Evolutionary conservation across 208 protist genomes (phyloP).

Genomic region (Chromosphaera perkinsii): DNA sequence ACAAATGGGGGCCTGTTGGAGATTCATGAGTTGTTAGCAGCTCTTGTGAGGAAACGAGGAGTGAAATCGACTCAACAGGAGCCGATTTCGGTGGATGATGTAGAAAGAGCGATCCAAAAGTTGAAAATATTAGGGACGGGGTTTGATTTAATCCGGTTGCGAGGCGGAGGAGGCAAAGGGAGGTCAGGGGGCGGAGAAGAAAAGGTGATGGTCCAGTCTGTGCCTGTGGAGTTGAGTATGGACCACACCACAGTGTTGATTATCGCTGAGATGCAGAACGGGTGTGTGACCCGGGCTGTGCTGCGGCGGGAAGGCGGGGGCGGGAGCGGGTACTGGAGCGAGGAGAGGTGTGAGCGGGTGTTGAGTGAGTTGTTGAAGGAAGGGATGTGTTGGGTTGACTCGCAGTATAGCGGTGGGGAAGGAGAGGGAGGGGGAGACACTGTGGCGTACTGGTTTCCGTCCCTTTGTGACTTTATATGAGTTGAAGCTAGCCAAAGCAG

Average conservation of each 20-base stretch:
- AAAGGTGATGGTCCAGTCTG: constrained; percentile 36
- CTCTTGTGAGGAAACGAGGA: constrained; percentile 30
- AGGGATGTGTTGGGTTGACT: too few species aligned
- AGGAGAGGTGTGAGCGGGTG: too few species aligned
- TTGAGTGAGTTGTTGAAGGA: too few species aligned
- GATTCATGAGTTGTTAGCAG: constrained; percentile 41
- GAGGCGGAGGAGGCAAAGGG: background rate
- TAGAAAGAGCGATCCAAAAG: constrained; percentile 39
- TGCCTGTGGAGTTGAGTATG: constrained; percentile 46
- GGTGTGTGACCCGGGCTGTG: too few species aligned
- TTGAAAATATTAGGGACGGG: constrained; percentile 34
- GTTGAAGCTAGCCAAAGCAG: too few species aligned
- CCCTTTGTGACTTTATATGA: too few species aligned
- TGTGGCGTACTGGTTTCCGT: too few species aligned
- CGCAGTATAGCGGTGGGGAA: too few species aligned
- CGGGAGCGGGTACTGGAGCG: too few species aligned
- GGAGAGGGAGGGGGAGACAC: too few species aligned
- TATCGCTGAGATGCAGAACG: constrained; percentile 1
- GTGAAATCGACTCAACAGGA: constrained; percentile 25
- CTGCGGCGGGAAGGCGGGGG: too few species aligned
- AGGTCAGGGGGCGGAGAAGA: background rate
- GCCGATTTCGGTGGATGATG: constrained; percentile 37
- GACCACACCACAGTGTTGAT: constrained; percentile 37
- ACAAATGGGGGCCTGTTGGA: constrained; percentile 55
- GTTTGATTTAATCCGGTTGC: constrained; percentile 32